Base-by-base conservation (phyloP, 2,329 filamentous ascomycete genomes). In the Hymenoscyphus scutula region DNA sequence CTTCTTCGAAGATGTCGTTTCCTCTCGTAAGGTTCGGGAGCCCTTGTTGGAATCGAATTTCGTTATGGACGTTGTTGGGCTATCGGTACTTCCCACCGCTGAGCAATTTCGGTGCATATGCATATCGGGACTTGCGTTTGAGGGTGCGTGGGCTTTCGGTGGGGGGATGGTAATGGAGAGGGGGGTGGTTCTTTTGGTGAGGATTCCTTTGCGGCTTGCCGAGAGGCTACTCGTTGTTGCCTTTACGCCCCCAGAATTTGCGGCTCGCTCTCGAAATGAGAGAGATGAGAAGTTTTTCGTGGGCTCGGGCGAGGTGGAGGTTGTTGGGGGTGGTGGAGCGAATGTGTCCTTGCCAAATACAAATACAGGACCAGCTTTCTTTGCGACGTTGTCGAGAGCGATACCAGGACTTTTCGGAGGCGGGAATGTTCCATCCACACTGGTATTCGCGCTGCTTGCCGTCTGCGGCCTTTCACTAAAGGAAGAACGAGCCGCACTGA, bases 391-490 rank as follows among this genome's bases (percentile, higher is more conserved):
- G 27, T 58, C 37, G 5, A 45, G 17, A 48, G 59, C 48, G 15
- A 19, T 17, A 19, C 5, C 30, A 7, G 60, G 60, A 48, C 60
- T 58, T 11, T 58, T 63, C 17, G 58, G 41, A 5, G n/a, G 23
- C 5, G 53, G 32, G 3, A 58, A 38, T 11, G 53, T 53, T n/a
- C n/a, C 23, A 32, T 64, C 58, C 2, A 60, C 25, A 32, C 62
- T 64, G 8, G 62, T 64, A 37, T 60, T 64, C 7, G 58, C 62
- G 27, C 58, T 64, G 58, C 62, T 61, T 15, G 58, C 55, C 29
- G 58, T 62, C 10, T 29, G 37, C 41, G 45, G 61, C 17, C 57
- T 58, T 29, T 59, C 58, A 23, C 27, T 60, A 19, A 37, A 61
- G 5, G 53, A 29, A 5, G 58, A 62, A 23, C 45, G 32, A 6